These are phyloP conservation scores for Starmerella bacillaris DNA, from an alignment of 805 yeast species.

Conservation along the genomic window DNA sequence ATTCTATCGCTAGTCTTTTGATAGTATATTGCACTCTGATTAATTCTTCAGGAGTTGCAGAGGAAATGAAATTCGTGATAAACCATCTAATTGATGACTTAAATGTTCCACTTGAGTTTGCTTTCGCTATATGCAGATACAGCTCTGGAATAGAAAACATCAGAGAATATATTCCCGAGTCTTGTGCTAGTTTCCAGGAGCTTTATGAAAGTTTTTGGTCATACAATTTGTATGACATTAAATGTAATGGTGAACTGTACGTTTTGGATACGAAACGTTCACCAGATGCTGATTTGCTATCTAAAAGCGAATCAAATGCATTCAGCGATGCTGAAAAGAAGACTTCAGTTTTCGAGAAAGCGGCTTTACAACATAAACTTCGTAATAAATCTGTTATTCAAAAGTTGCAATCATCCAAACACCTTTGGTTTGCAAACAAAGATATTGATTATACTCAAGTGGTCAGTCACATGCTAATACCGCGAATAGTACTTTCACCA, in stretches of 20 bases:
- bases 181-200: not conserved
- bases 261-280: too few species aligned
- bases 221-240: constrained; percentile 3
- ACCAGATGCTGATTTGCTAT: too few species aligned
- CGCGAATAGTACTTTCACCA: constrained; percentile 9
- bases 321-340: too few species aligned
- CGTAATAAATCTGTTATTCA: constrained; percentile 2
- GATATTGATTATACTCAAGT: not conserved
- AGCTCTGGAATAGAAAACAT: not conserved
- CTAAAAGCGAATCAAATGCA: too few species aligned
- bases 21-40: not conserved
- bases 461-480: constrained; percentile 1
- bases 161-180: not conserved
- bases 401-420: not conserved
- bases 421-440: too few species aligned
- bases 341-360: constrained; percentile 1
- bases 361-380: constrained; percentile 2
- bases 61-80: too few species aligned
- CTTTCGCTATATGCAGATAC: not conserved
- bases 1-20: constrained; percentile 1
- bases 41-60: too few species aligned
- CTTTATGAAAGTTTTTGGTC: constrained; percentile 2
- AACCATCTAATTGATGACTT: not conserved
- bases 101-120: not conserved
- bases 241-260: constrained; percentile 1